A percentile compares a stretch with the other conserved stretches of the same genome.
phyloP scores from a whole-genome alignment of 805 yeast genomes.

The Candida patagonica region DNA sequence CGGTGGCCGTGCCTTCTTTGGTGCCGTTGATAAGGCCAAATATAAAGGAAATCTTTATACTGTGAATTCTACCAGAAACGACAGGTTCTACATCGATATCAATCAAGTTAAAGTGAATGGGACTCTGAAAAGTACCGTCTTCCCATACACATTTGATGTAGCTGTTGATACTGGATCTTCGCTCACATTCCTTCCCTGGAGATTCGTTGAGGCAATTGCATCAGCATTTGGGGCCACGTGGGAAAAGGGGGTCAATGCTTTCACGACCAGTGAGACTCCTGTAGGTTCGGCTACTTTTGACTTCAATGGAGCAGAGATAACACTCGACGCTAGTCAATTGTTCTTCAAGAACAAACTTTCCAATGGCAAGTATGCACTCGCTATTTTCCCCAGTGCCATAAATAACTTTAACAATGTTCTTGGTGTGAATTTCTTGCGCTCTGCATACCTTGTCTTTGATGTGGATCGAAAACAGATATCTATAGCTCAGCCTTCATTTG shows the following conservation, averaged over 20 bases:
- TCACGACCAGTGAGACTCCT: constrained; percentile 20
- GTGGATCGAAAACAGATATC: constrained; percentile 47
- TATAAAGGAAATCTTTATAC: constrained; percentile 14
- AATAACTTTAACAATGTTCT: constrained; percentile 19
- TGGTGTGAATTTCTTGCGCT: constrained; percentile 56
- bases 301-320: not conserved
- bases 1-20: constrained; percentile 25
- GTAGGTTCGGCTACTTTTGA: not conserved
- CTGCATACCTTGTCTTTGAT: constrained; percentile 58
- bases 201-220: constrained; percentile 27
- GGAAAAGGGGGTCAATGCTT: constrained; percentile 32
- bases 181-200: constrained; percentile 38
- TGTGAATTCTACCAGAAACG: too few species aligned
- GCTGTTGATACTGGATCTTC: constrained; percentile 54
- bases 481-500: constrained; percentile 40
- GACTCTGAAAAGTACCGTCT: too few species aligned
- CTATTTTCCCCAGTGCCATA: constrained; percentile 6
- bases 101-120: too few species aligned
- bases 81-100: too few species aligned
- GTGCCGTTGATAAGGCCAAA: constrained; percentile 14
- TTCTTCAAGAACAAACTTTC: constrained; percentile 20
- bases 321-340: constrained; percentile 12
- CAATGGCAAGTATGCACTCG: constrained; percentile 16
- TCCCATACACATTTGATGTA: too few species aligned
- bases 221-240: constrained; percentile 33